Conservation (phyloP, 2,329 filamentous ascomycete species). For the Xylariaceae sp. region DNA sequence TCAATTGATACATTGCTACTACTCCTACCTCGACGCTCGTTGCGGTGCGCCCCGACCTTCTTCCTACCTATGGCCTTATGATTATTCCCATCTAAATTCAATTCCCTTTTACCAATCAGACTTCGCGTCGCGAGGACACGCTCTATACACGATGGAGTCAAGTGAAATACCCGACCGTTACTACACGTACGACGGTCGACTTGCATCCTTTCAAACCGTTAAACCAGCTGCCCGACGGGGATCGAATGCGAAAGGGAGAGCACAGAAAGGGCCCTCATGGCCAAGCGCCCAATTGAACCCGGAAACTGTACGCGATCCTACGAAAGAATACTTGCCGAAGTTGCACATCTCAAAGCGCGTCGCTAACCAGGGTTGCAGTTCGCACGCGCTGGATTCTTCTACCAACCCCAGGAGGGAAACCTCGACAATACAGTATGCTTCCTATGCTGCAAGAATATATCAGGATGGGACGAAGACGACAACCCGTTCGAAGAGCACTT, state of each 20-base stretch:
- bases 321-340: too few relatives aligned
- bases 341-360: too few relatives aligned
- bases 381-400: slow-evolving; percentile 87
- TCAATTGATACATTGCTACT: too few relatives aligned
- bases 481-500: slow-evolving; percentile 80
- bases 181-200: slow-evolving; percentile 66
- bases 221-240: slow-evolving; percentile 63
- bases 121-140: slow-evolving; percentile 1
- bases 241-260: slow-evolving; percentile 58
- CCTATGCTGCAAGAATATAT: slow-evolving; percentile 74
- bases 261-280: slow-evolving; percentile 61
- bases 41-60: background rate
- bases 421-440: slow-evolving; percentile 90
- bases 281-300: slow-evolving; percentile 66
- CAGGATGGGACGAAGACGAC: slow-evolving; percentile 88
- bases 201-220: slow-evolving; percentile 70
- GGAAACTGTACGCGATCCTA: slow-evolving; percentile 53
- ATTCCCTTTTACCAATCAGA: background rate
- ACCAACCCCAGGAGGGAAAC: slow-evolving; percentile 65
- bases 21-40: too few relatives aligned
- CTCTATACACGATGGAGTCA: slow-evolving; percentile 22
- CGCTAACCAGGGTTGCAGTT: slow-evolving; percentile 49
- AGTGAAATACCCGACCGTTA: slow-evolving; percentile 41
- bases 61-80: background rate
- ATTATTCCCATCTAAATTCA: background rate